These are phyloP conservation scores for Xylaria arbuscula DNA, from an alignment of 2,329 filamentous ascomycete species.

Conservation along the genomic window DNA sequence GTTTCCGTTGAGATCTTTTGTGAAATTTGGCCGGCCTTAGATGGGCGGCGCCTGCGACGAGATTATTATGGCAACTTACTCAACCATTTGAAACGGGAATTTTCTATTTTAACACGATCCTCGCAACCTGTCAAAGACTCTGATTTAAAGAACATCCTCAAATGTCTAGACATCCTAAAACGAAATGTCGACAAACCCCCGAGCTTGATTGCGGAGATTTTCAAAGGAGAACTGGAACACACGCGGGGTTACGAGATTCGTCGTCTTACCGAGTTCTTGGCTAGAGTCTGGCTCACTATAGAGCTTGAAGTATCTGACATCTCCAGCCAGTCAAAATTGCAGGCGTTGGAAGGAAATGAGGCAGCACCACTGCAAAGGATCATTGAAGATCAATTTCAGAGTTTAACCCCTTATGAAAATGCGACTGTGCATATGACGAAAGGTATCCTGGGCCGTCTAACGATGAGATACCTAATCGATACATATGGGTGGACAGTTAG, in stretches of 20 bases:
- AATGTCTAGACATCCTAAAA: background rate
- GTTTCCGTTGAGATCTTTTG: background rate
- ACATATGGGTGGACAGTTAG: background rate
- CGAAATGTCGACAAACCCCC: background rate
- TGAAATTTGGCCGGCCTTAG: background rate
- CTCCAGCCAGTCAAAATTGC: background rate
- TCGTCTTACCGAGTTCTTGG: background rate
- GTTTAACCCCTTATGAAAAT: background rate
- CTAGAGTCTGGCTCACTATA: background rate
- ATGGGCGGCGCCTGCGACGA: background rate
- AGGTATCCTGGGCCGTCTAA: background rate
- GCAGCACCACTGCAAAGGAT: background rate
- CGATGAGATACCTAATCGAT: conserved; percentile 5
- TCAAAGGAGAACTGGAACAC: background rate
- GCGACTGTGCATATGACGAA: background rate
- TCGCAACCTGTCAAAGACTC: background rate
- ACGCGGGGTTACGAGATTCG: background rate
- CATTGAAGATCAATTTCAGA: background rate
- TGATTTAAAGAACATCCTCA: background rate
- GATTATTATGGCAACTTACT: background rate
- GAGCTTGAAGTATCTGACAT: background rate
- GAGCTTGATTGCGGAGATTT: background rate
- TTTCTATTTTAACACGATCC: background rate
- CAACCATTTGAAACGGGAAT: background rate
- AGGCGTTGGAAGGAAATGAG: background rate